These are phyloP conservation scores for Pythium brachiatum DNA, from an alignment of 352 stramenopile genomes.

Conservation along the genomic window DNA sequence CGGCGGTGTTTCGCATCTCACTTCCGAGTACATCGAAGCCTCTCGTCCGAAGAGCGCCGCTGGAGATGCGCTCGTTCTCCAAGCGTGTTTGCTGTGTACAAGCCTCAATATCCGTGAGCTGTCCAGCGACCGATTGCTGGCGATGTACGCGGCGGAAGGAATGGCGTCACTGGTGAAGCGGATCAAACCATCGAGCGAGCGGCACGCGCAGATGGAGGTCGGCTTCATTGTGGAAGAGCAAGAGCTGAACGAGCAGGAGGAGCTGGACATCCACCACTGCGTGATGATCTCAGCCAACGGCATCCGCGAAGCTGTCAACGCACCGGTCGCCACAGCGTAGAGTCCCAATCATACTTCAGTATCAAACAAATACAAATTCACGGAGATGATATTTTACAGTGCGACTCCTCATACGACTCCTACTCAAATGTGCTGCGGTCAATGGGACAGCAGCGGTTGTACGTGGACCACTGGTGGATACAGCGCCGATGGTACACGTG, in stretches of 20 bases:
- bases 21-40: slow-evolving; percentile 40
- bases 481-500: slow-evolving; percentile 34
- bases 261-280: slow-evolving; percentile 36
- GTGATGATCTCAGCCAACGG: slow-evolving; percentile 52
- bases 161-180: slow-evolving; percentile 35
- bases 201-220: slow-evolving; percentile 31
- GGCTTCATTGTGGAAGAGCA: slow-evolving; percentile 25
- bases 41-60: neutral
- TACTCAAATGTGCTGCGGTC: slow-evolving; percentile 27
- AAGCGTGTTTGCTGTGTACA: slow-evolving; percentile 63
- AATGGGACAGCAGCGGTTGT: slow-evolving; percentile 33
- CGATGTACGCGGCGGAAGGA: slow-evolving; percentile 44
- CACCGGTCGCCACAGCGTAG: slow-evolving; percentile 5
- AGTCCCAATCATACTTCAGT: neutral
- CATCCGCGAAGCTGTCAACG: slow-evolving; percentile 45
- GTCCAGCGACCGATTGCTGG: slow-evolving; percentile 51
- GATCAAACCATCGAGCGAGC: slow-evolving; percentile 29
- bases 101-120: slow-evolving; percentile 74
- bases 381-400: neutral
- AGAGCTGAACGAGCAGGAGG: slow-evolving; percentile 28
- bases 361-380: neutral
- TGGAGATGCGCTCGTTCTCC: slow-evolving; percentile 33
- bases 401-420: neutral
- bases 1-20: slow-evolving; percentile 51
- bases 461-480: slow-evolving; percentile 26